These are phyloP conservation scores for Baorangia bicolor DNA, from an alignment of 768 basidiomycete genomes.

Conservation along the genomic window DNA sequence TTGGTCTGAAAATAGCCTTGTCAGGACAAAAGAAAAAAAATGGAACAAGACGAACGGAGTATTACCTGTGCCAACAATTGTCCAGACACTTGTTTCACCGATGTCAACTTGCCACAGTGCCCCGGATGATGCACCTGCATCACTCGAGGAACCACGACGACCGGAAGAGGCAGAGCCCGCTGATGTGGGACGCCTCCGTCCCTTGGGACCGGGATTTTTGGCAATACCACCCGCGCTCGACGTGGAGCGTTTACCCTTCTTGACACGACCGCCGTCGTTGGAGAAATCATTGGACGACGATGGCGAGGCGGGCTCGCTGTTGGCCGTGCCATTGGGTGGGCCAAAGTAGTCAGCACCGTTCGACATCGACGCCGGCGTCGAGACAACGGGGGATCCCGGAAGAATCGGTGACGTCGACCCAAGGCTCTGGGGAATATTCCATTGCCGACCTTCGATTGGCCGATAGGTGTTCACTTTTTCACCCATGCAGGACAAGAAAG, in stretches of 20 bases:
- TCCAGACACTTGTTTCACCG: constrained; percentile 93
- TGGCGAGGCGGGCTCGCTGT: constrained; percentile 70
- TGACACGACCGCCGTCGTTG: constrained; percentile 83
- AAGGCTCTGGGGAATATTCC: constrained; percentile 52
- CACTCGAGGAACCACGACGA: constrained; percentile 64
- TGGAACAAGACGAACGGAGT: not conserved
- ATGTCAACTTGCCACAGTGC: constrained; percentile 89
- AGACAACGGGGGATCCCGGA: constrained; percentile 69
- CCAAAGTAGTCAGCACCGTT: constrained; percentile 67
- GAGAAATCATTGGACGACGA: constrained; percentile 63
- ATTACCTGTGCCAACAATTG: constrained; percentile 86
- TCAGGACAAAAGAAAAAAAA: constrained; percentile 15
- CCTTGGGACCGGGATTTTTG: constrained; percentile 41
- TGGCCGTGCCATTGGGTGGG: constrained; percentile 36
- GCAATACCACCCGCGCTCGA: constrained; percentile 56
- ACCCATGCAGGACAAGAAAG: constrained; percentile 89
- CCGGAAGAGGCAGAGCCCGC: constrained; percentile 69
- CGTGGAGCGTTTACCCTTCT: constrained; percentile 73
- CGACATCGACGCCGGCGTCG: constrained; percentile 55
- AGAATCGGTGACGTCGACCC: constrained; percentile 57
- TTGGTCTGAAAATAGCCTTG: constrained; percentile 56
- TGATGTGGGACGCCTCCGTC: constrained; percentile 72
- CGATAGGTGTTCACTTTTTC: constrained; percentile 92
- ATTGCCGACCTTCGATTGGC: constrained; percentile 78
- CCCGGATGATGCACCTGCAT: constrained; percentile 69